Base-by-base conservation (phyloP, 257 asterid genomes). In the Primulina eburnea region DNA sequence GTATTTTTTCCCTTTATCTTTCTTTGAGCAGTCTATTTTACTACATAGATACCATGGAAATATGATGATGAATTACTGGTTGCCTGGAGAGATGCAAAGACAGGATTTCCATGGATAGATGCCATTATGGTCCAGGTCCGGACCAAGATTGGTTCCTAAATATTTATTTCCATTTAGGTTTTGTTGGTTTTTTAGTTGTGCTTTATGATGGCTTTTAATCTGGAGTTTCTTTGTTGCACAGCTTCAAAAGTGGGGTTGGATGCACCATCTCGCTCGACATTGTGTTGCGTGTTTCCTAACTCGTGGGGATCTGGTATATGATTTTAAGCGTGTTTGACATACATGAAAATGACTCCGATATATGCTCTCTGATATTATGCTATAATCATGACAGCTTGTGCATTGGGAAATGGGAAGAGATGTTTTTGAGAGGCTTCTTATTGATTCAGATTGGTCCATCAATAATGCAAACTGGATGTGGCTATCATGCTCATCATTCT, bases 41-140 rank as follows among this genome's bases (percentile, higher is more conserved):
- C 69, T 8, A 3, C 70, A 61, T 60, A 93, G 99, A 86, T 93
- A 76, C 99, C 99, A 30, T 93, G 99, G 99, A 89, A 83, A 75
- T 77, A 86, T 63, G 92, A 90, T 64, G 95, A 87, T 57, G 82
- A 79, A 11, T 60, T 90, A 86, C 77, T 93, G 69, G 81, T 77
- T 67, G 95, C 96, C 75, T 93, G 99, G 99, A 93, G 97, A 84
- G 99, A 89, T 83, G 86, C 85, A 38, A 83, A 82, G 84, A 93
- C 97, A 32, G 96, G 99, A 70, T 93, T 82, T 84, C 99, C 99
- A 57, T 93, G 99, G 97, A 90, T 93, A 24, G 99, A 93, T 79
- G 95, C 99, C 78, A 93, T 89, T 76, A 93, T 93, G 99, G 71
- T 82, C 73, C 99, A 93, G 97, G 99, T 92, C 70, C 66, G 79